Percentiles rank a stretch among this genome's conserved stretches.
Evolutionary conservation across 306 rosid species (phyloP).

Genomic region (Fragaria ananassa): DNA sequence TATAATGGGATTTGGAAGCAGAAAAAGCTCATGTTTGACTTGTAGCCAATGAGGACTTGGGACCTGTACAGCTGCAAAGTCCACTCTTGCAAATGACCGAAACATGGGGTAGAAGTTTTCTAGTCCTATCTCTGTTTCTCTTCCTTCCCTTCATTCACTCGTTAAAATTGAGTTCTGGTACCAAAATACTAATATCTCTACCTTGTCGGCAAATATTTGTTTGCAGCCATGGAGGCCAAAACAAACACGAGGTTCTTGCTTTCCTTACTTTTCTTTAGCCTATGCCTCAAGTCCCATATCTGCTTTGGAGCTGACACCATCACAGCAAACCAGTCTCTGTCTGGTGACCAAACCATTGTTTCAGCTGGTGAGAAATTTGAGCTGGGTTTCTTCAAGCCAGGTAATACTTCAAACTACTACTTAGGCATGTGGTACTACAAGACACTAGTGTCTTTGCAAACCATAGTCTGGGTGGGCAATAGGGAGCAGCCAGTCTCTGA

Average conservation of each 20-base stretch:
- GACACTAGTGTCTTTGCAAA: background rate
- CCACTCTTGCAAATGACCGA: background rate
- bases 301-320: slow-evolving; percentile 32
- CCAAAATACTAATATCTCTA: too few species aligned
- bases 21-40: background rate
- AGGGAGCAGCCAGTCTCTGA: slow-evolving; percentile 38
- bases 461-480: slow-evolving; percentile 36
- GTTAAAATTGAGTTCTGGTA: background rate
- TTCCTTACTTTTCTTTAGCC: slow-evolving; percentile 2
- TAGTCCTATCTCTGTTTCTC: background rate
- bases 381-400: slow-evolving; percentile 38
- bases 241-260: background rate
- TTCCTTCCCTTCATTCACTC: background rate
- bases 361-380: slow-evolving; percentile 24
- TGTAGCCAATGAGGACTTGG: background rate
- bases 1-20: background rate
- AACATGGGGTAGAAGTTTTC: background rate
- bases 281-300: slow-evolving; percentile 3
- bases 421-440: slow-evolving; percentile 38
- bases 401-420: slow-evolving; percentile 29
- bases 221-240: slow-evolving; percentile 27
- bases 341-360: slow-evolving; percentile 32
- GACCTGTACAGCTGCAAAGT: background rate
- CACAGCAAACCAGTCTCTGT: slow-evolving; percentile 25
- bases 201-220: background rate